Percentiles rank a stretch among this genome's conserved stretches.
Conservation (phyloP, 2,329 filamentous ascomycete genomes). For the Exserohilum rostratum region DNA sequence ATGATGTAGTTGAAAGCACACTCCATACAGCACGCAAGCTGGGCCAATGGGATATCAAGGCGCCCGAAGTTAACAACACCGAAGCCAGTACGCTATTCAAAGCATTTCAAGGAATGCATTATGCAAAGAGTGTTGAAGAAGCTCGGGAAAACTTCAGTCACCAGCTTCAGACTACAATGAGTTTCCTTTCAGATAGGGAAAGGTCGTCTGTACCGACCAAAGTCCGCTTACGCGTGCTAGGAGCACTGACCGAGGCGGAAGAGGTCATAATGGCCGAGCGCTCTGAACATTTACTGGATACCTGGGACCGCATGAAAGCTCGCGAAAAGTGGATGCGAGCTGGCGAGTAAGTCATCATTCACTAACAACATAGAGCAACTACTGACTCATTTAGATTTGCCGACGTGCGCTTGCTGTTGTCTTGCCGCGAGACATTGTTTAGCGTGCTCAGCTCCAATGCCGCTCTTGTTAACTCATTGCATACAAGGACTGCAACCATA, state of each 20-base stretch:
- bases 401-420: conserved; percentile 80
- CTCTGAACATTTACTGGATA: conserved; percentile 64
- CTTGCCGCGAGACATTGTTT: conserved; percentile 81
- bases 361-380: conserved; percentile 7
- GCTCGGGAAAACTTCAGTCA: conserved; percentile 67
- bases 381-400: conserved; percentile 64
- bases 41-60: conserved; percentile 90
- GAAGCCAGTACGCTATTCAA: conserved; percentile 76
- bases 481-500: conserved; percentile 67
- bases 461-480: conserved; percentile 66
- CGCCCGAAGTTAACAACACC: conserved; percentile 66
- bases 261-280: conserved; percentile 71
- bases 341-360: conserved; percentile 63
- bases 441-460: conserved; percentile 76
- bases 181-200: conserved; percentile 34
- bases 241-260: conserved; percentile 79
- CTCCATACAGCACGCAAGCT: conserved; percentile 81
- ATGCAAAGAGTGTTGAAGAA: conserved; percentile 62
- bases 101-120: conserved; percentile 78
- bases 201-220: conserved; percentile 34
- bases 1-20: conserved; percentile 70
- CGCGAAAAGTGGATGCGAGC: conserved; percentile 81
- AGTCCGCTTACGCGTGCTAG: conserved; percentile 55
- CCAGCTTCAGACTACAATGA: conserved; percentile 59
- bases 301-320: conserved; percentile 67